phyloP scores from a whole-genome alignment of 2,329 filamentous ascomycete genomes.

The Cercospora beticola region DNA sequence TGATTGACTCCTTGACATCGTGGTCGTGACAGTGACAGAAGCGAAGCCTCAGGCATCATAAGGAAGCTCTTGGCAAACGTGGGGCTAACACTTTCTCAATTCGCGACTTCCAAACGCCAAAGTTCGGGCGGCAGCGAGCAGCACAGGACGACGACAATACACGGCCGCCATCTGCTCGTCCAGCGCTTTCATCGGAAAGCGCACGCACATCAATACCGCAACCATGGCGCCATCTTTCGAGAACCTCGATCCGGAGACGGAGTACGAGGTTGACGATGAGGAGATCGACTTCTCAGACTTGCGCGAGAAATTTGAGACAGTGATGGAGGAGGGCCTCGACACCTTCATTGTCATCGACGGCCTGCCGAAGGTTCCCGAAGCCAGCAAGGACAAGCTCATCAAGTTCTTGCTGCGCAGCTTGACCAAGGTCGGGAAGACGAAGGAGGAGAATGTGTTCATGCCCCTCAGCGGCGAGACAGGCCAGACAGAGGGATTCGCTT shows the following conservation, averaged over 20 bases:
- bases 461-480: constrained; percentile 77
- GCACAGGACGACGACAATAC: neutral
- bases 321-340: constrained; percentile 92
- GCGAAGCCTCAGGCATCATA: neutral
- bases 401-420: constrained; percentile 96
- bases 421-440: constrained; percentile 77
- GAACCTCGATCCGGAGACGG: constrained; percentile 74
- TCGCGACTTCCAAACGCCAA: neutral
- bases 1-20: neutral
- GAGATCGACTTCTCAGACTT: constrained; percentile 95
- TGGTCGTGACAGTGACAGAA: neutral
- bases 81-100: constrained; percentile 4
- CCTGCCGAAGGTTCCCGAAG: constrained; percentile 82
- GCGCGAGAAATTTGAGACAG: constrained; percentile 90
- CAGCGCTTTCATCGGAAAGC: constrained; percentile 13
- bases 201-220: constrained; percentile 20
- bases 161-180: neutral
- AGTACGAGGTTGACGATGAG: constrained; percentile 87
- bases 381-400: constrained; percentile 88
- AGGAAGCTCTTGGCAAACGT: neutral
- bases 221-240: constrained; percentile 95
- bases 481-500: constrained; percentile 87
- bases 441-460: constrained; percentile 90
- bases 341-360: constrained; percentile 96
- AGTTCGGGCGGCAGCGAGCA: neutral